These are phyloP conservation scores for Acephala macrosclerotiorum DNA, from an alignment of 2,329 filamentous ascomycete genomes.

Conservation along the genomic window DNA sequence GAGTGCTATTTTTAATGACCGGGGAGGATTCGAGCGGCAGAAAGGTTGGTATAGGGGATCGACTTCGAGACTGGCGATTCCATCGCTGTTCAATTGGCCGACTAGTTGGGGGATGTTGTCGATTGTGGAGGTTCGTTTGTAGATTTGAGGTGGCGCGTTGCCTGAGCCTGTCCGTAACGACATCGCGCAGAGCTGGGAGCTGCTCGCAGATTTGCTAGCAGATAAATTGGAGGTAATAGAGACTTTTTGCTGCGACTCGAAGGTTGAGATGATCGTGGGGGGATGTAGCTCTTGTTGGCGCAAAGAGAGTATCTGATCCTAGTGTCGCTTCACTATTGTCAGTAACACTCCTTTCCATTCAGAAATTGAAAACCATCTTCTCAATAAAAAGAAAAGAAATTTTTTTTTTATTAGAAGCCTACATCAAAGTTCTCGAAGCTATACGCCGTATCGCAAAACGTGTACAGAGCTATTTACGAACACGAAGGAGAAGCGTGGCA, in stretches of 20 bases:
- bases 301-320: background rate
- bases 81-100: constrained; percentile 34
- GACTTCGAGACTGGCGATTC: constrained; percentile 31
- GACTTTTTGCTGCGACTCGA: background rate
- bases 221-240: background rate
- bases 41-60: constrained; percentile 22
- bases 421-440: background rate
- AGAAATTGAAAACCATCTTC: background rate
- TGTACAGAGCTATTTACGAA: background rate
- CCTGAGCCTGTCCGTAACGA: constrained; percentile 15
- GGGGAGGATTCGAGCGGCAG: constrained; percentile 28
- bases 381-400: too few relatives aligned
- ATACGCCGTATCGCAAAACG: background rate
- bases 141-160: constrained; percentile 4
- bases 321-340: background rate
- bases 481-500: background rate
- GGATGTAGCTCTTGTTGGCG: background rate
- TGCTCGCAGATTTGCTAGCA: background rate
- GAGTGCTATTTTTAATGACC: constrained; percentile 39
- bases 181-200: constrained; percentile 17
- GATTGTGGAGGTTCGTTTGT: constrained; percentile 29
- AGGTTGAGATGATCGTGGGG: background rate
- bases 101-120: constrained; percentile 31
- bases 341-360: background rate
- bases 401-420: background rate